Evolutionary conservation across 2,329 filamentous ascomycete genomes (phyloP).

Genomic region (Verticillium isaacii): DNA sequence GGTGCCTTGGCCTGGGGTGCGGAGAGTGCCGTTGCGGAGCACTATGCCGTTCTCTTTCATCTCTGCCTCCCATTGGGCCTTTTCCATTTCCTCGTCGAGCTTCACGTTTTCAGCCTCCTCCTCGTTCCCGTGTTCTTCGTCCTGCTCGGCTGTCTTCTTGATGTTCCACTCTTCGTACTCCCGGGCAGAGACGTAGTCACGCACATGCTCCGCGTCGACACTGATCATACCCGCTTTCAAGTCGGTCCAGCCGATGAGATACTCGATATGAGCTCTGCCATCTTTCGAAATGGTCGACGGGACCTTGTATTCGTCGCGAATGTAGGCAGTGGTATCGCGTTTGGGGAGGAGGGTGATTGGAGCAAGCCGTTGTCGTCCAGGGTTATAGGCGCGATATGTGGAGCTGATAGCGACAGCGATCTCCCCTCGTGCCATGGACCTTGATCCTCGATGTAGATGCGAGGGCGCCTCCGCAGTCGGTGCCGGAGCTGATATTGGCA

Average conservation of each 20-base stretch:
- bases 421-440: not conserved
- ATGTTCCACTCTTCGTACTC: slow-evolving; percentile 55
- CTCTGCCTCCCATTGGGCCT: not conserved
- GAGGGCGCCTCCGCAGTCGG: not conserved
- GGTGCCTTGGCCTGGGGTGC: not conserved
- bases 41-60: not conserved
- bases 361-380: not conserved
- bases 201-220: slow-evolving; percentile 41
- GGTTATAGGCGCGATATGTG: slow-evolving; percentile 6
- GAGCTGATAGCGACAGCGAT: slow-evolving; percentile 10
- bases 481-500: not conserved
- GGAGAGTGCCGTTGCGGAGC: slow-evolving; percentile 1
- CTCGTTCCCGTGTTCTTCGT: slow-evolving; percentile 28
- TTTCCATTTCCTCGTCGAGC: not conserved
- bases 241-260: slow-evolving; percentile 52
- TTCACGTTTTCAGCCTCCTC: slow-evolving; percentile 18
- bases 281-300: slow-evolving; percentile 27
- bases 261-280: slow-evolving; percentile 41
- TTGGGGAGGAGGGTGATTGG: slow-evolving; percentile 42
- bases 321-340: slow-evolving; percentile 51
- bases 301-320: slow-evolving; percentile 47
- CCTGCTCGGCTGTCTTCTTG: slow-evolving; percentile 34
- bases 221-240: slow-evolving; percentile 41
- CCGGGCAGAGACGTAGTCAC: slow-evolving; percentile 54
- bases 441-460: not conserved